Percentiles rank a stretch among this genome's conserved stretches.
Conservation (phyloP, 2,329 filamentous ascomycete species). For the Cercospora zeae-maydis region DNA sequence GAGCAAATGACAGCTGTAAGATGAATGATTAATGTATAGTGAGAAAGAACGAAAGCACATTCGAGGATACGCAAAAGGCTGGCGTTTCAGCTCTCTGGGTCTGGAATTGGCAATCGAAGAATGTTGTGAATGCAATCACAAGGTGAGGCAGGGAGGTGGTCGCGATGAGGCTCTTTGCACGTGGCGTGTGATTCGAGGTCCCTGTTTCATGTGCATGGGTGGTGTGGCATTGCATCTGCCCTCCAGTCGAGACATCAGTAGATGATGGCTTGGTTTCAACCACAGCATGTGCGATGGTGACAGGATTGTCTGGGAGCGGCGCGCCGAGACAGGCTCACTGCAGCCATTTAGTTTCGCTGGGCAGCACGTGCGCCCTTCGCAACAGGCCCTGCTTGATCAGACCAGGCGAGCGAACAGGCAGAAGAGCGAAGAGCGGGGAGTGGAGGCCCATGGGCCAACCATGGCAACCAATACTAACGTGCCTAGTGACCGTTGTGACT, state of each 20-base stretch:
- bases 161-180: not conserved
- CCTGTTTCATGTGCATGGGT: not conserved
- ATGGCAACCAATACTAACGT: no score
- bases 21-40: constrained; percentile 6
- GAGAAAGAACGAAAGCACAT: not conserved
- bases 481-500: no score
- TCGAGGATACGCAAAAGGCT: not conserved
- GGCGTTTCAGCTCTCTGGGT: not conserved
- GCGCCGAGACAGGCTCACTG: not conserved
- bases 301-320: not conserved
- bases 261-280: not conserved
- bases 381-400: not conserved
- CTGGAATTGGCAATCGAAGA: not conserved
- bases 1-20: constrained; percentile 24
- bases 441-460: no score
- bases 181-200: not conserved
- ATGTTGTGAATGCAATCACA: not conserved
- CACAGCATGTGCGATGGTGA: not conserved
- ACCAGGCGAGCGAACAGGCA: no score
- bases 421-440: no score
- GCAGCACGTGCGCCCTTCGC: not conserved
- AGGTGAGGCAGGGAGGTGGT: not conserved
- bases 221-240: not conserved
- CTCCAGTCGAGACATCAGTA: not conserved
- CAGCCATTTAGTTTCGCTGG: not conserved